Base-by-base conservation (phyloP, 2,329 filamentous ascomycete species). In the Penicillium olsonii region DNA sequence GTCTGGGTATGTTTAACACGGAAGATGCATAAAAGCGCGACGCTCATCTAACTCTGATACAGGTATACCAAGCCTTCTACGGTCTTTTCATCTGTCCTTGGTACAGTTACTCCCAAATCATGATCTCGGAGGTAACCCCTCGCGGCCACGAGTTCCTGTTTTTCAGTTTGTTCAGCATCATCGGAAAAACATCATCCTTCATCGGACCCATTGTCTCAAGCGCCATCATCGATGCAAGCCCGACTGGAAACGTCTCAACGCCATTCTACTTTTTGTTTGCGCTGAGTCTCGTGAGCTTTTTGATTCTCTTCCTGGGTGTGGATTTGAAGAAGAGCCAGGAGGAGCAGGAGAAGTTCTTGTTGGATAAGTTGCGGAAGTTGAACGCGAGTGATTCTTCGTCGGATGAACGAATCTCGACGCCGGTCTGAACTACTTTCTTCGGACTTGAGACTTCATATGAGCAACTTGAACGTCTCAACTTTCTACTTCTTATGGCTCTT, bases 31-130 rank as follows among this genome's bases (percentile, higher is more conserved):
- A 45, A 43, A 39, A 47, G 20, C n/a, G 7, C 12, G 5, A 31
- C n/a, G n/a, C 29, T 6, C n/a, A 20, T 12, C 15, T 35, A 15
- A 45, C 17, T 11, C 7, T 19, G n/a, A 42, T 22, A 24, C 31
- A 68, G 66, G 60, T 75, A 20, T 76, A 76, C 50, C 73, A 76
- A 64, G 71, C 67, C 8, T 85, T 84, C 55, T 87, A 87, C 58
- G 84, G 85, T 0, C 71, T 88, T 1, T 78, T 87, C 39, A 81
- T 87, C 6, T 86, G 84, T 54, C 84, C 84, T 0, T 87, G 84
- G 84, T 87, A 87, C 66, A 83, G 81, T 40, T 88, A 88, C 67
- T 82, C 79, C 0, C 84, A 87, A 63, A 87, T 84, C 59, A 84
- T 88, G 79, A 88, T 88, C 56, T 83, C 79, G 2, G 85, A 87